Percentiles rank a stretch among this genome's conserved stretches.
phyloP scores from a whole-genome alignment of 129 eudicot genomes.

The Pseudognaphalium luteoalbum region DNA sequence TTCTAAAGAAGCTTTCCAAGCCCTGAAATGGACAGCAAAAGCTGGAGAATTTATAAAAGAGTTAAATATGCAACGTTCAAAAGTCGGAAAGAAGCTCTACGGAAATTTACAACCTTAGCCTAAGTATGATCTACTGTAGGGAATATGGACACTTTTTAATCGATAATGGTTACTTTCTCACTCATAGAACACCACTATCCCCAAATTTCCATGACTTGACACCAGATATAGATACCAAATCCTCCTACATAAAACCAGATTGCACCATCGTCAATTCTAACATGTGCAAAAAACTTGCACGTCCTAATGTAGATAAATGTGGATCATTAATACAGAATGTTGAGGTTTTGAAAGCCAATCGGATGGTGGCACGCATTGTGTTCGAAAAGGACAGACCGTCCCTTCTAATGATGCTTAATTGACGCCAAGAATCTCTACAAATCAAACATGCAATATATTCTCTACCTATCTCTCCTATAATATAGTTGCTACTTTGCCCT shows the following conservation, averaged over 20 bases:
- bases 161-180: slow-evolving; percentile 8
- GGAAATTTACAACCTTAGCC: not conserved
- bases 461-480: not conserved
- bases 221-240: not conserved
- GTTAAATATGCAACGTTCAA: not conserved
- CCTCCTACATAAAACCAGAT: not conserved
- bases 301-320: not conserved
- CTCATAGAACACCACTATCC: not conserved
- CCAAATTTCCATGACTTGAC: not conserved
- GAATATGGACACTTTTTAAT: not conserved
- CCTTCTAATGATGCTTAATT: slow-evolving; percentile 12
- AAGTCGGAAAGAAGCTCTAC: not conserved
- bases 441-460: not conserved
- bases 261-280: not conserved
- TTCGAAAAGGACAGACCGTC: not conserved
- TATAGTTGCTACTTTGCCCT: not conserved
- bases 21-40: slow-evolving; percentile 4
- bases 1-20: slow-evolving; percentile 25
- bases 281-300: slow-evolving; percentile 12
- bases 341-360: not conserved
- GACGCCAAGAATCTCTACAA: not conserved
- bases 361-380: not conserved
- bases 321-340: not conserved
- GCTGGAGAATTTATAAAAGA: not conserved
- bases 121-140: not conserved